These are phyloP conservation scores for Podila verticillata DNA, from an alignment of 192 early-diverging fungal genomes.

Conservation along the genomic window DNA sequence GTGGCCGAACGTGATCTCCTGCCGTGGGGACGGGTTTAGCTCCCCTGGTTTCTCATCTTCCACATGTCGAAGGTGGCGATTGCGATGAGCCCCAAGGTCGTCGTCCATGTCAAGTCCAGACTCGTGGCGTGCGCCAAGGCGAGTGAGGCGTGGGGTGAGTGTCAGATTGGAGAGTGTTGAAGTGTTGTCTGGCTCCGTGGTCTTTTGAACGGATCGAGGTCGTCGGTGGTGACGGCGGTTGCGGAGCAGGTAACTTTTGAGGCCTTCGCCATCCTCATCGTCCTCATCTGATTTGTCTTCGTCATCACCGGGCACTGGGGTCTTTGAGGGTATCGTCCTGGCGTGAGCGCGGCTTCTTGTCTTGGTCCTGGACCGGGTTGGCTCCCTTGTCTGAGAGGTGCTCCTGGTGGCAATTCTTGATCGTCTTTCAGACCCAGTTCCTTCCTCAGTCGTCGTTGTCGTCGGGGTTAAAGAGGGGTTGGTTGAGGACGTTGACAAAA, in stretches of 20 bases:
- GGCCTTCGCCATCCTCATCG: constrained; percentile 33
- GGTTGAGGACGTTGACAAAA: neutral
- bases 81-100: constrained; percentile 19
- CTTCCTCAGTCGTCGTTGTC: constrained; percentile 16
- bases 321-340: constrained; percentile 22
- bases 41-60: constrained; percentile 7
- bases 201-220: constrained; percentile 21
- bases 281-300: constrained; percentile 30
- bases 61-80: constrained; percentile 10
- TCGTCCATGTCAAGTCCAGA: constrained; percentile 43
- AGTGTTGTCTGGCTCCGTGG: neutral
- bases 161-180: neutral
- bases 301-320: constrained; percentile 16
- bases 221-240: constrained; percentile 34
- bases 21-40: constrained; percentile 7
- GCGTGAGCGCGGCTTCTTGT: constrained; percentile 30
- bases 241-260: constrained; percentile 31
- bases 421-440: constrained; percentile 13
- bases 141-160: constrained; percentile 39
- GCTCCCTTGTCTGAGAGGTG: constrained; percentile 34
- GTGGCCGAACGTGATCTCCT: constrained; percentile 44
- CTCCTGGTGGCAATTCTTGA: constrained; percentile 34
- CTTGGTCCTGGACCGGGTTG: constrained; percentile 17
- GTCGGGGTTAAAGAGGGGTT: constrained; percentile 22
- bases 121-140: constrained; percentile 46